Percentiles rank a stretch among this genome's conserved stretches.
Conservation (phyloP, 352 stramenopile genomes). For the Aphanomyces euteiches region DNA sequence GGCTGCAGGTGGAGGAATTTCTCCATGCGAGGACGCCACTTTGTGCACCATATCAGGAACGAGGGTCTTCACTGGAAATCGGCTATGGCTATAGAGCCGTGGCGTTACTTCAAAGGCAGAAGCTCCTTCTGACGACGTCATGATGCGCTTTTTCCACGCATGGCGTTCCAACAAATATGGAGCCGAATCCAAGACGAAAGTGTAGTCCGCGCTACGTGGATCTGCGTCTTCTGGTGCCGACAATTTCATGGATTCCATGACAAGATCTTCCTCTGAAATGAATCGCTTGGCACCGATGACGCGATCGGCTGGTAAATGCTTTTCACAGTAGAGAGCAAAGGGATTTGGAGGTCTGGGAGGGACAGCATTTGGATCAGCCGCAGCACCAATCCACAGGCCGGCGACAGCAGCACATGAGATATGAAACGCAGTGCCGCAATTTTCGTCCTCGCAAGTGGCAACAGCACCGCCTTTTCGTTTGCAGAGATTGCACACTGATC, state of each 20-base stretch:
- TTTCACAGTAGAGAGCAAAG: conserved; percentile 76
- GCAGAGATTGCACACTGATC: conserved; percentile 75
- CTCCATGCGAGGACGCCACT: conserved; percentile 45
- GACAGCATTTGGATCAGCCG: conserved; percentile 25
- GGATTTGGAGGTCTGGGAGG: conserved; percentile 39
- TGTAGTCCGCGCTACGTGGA: conserved; percentile 38
- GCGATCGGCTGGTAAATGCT: conserved; percentile 64
- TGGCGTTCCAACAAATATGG: conserved; percentile 51
- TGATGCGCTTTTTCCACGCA: conserved; percentile 30
- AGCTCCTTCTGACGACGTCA: conserved; percentile 31
- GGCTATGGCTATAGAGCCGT: conserved; percentile 37
- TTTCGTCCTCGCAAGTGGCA: conserved; percentile 73
- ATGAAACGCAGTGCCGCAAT: conserved; percentile 77
- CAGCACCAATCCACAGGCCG: conserved; percentile 74
- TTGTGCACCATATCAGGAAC: conserved; percentile 38
- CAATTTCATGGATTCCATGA: conserved; percentile 75
- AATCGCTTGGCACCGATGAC: conserved; percentile 73
- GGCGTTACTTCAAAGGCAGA: conserved; percentile 26
- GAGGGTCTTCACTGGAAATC: conserved; percentile 40
- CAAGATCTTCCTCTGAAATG: conserved; percentile 79
- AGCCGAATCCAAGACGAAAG: conserved; percentile 75
- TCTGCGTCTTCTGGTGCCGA: conserved; percentile 48
- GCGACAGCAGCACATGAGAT: conserved; percentile 69
- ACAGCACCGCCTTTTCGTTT: conserved; percentile 73
- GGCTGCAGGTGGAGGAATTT: conserved; percentile 27